Conservation (phyloP, 805 yeast species). For the Candida wancherniae region DNA sequence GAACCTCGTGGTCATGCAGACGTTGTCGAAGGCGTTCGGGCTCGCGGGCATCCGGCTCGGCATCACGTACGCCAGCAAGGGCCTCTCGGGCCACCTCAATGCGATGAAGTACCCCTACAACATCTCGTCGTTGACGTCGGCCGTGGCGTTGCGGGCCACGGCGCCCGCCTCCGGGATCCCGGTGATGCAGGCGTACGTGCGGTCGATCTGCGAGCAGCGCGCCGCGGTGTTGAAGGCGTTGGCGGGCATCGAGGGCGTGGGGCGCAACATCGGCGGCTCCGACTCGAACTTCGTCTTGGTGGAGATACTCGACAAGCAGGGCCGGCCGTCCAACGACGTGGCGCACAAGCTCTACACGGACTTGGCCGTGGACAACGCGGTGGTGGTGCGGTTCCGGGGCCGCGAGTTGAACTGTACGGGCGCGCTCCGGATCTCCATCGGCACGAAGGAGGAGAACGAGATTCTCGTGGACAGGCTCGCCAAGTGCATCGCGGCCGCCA, state of each 20-base stretch:
- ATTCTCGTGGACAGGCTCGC: conserved; percentile 48
- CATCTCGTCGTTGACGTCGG: conserved; percentile 75
- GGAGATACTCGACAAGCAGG: conserved; percentile 58
- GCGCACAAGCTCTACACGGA: conserved; percentile 64
- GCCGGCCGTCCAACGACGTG: conserved; percentile 59
- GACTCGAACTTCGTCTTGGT: conserved; percentile 84
- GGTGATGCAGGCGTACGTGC: conserved; percentile 54
- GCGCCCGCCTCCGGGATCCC: conserved; percentile 46
- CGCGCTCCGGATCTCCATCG: conserved; percentile 80
- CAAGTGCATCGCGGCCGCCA: conserved; percentile 18
- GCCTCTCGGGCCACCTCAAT: conserved; percentile 65
- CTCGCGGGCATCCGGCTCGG: conserved; percentile 94
- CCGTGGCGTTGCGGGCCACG: conserved; percentile 72
- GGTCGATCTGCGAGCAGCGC: conserved; percentile 52
- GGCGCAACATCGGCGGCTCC: conserved; percentile 71
- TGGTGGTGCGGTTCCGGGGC: conserved; percentile 91
- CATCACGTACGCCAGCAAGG: conserved; percentile 59
- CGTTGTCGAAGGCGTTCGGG: conserved; percentile 92
- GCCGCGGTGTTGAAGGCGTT: conserved; percentile 48
- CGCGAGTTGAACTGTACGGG: conserved; percentile 86
- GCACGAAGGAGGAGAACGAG: conserved; percentile 73
- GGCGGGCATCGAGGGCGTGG: conserved; percentile 56
- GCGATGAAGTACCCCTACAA: conserved; percentile 96
- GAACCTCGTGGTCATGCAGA: conserved; percentile 83
- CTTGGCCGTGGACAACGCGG: conserved; percentile 67